phyloP scores from a whole-genome alignment of 441 rosid species.

The Erodium chrysanthum region DNA sequence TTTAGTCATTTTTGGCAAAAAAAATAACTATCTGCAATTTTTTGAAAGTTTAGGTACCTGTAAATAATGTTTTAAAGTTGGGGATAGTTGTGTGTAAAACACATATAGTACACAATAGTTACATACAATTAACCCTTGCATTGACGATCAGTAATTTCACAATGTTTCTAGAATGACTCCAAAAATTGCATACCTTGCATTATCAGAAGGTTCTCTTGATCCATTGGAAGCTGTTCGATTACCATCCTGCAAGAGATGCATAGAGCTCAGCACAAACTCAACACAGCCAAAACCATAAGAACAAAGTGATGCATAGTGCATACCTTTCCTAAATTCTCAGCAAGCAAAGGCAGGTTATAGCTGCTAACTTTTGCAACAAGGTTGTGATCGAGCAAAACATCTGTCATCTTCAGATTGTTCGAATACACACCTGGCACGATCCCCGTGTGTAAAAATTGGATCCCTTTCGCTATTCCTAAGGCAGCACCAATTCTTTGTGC shows the following conservation, averaged over 20 bases:
- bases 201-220: conserved; percentile 29
- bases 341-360: conserved; percentile 70
- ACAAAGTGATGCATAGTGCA: neutral
- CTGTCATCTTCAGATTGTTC: conserved; percentile 72
- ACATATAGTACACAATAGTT: too few species aligned
- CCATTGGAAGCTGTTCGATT: conserved; percentile 33
- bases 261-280: conserved; percentile 4
- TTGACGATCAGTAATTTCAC: neutral
- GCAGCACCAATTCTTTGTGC: conserved; percentile 67
- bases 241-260: conserved; percentile 35
- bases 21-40: too few species aligned
- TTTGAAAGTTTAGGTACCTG: too few species aligned
- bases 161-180: too few species aligned
- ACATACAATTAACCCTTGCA: neutral
- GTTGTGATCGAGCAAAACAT: conserved; percentile 73
- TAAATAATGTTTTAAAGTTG: too few species aligned
- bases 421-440: conserved; percentile 74
- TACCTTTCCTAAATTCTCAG: conserved; percentile 59
- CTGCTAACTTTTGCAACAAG: conserved; percentile 73
- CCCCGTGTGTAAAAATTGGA: conserved; percentile 88
- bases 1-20: too few species aligned
- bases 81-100: too few species aligned
- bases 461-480: conserved; percentile 75
- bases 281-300: neutral
- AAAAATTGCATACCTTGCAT: conserved; percentile 31